Base-by-base conservation (phyloP, 805 yeast genomes). In the Saturnispora sekii region DNA sequence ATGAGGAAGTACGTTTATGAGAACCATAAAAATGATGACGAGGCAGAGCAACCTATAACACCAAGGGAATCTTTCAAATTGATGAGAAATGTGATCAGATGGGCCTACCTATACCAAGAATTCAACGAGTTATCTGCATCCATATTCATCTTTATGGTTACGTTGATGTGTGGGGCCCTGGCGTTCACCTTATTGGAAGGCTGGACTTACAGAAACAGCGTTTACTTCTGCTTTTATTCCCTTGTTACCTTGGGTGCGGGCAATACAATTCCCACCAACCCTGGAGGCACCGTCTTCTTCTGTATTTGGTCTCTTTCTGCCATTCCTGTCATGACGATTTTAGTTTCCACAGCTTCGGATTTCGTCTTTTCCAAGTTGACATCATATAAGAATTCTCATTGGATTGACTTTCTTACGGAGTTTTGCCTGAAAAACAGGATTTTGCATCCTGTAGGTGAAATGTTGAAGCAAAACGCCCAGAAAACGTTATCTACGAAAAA, bases 171-270 rank as follows among this genome's bases (percentile, higher is more conserved):
- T 9, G 96, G 96, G 0, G 87, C 88, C 0, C 48, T 77, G 31
- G 73, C 77, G 0, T 84, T 87, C 56, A 63, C 66, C 32, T 66
- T 62, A 31, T 62, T 74, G 14, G 95, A 86, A 58, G 65, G 63
- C 3, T 88, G 96, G 96, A 48, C 70, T 5, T 88, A 80, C 60
- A 83, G 82, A 51, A 66, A 77, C 43, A 70, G 78, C 2, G 68
- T 84, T n/a, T 88, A 88, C 63, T 87, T 84, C 55, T 77, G 89
- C 48, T 77, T 82, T 50, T 63, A 84, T 34, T 79, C 90, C 54
- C 70, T 88, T 43, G 63, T 86, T 6, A 84, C 96, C 0, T 82
- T 88, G 45, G 96, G 96, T 1, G 86, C 84, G 61, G 96, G 96
- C 29, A 88, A 81, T 56, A 78, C 67, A 52, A 68, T 77, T 1